Evolutionary conservation across 768 basidiomycete genomes (phyloP), one percentile per base, ranked within the genome.

Genomic region (Mycena capillaripes): DNA sequence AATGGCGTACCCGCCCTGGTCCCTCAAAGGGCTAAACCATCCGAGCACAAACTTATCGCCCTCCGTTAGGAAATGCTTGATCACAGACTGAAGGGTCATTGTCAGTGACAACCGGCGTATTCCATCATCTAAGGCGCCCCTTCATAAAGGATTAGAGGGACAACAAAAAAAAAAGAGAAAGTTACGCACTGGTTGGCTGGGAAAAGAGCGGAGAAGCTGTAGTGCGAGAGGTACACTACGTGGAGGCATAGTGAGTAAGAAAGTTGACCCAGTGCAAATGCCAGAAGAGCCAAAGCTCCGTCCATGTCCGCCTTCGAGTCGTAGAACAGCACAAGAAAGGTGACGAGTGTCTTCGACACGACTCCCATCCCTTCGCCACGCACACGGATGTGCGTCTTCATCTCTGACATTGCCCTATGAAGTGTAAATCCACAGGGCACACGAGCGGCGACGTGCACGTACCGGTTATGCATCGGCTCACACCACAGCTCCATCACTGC

Each of bases 1-100:
- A 16, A 99, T 86, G 0, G 97, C 97, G 80, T 98, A 99, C 2
- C 96, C 97, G 5, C 96, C 97, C 81, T 98, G 97, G 79, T 97
- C 93, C 55, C 91, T 85, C 59, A 97, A 83, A 34, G 93, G 91
- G 70, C 96, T 96, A 77, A 95, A 90, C 79, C 89, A 90, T 0
- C 95, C 95, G 21, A 99, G 86, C 14, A 97, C 88, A 52, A 99
- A 84, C 77, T 98, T 96, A 81, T 99, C 98, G 4, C 95, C 96
- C 78, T 99, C 98, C 0, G 97, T 99, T 30, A 99, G 84, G 73
- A 98, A 89, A 80, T 99, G 98, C 80, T 99, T 99, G 73, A 98
- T 86, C 3, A 98, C 73, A 0, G 94, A 96, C 79, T 99, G 98
- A 1, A 86, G 86, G 25, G 96, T 96, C 90, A 99, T 94, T 0